Base-by-base conservation (phyloP, 2,329 filamentous ascomycete genomes). In the Pseudogymnoascus sp. region DNA sequence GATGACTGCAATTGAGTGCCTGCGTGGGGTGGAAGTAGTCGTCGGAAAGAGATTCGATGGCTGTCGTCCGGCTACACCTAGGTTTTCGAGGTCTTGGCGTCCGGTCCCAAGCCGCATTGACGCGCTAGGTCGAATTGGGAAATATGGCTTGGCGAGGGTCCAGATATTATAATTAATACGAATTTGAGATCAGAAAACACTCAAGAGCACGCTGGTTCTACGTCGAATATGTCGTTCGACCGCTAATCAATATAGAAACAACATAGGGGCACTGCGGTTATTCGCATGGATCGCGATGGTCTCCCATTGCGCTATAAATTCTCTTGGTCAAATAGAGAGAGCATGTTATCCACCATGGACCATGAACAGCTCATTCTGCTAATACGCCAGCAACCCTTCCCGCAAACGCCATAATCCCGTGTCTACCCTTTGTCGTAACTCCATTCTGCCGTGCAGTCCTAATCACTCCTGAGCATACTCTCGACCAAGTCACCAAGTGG, bases 401-500 rank as follows among this genome's bases (percentile, higher is more conserved):
- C 18, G 31, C 63, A 62, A 71, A 71, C 69, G 69, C 69, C 69
- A 42, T 62, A 62, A 63, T 27, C 59, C 65, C 69, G 61, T 65
- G 52, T 55, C 48, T 52, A 61, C 42, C 55, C 59, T 63, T 59
- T 58, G 35, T 37, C 60, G 62, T 55, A 63, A 62, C 64, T 39
- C 63, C 52, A 64, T 48, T 62, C 64, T 64, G 65, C 33, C 31
- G 29, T 62, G 42, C 27, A 25, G 2, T 33, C 27, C 67, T 62
- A 72, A 61, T 97, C 94, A 72, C 92, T 97, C 77, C 87, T 87
- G 78, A 97, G 77, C 92, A 99, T 99, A 74, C 91, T 97, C 74
- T 99, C 94, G 59, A 99, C 94, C 67, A 99, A 78, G 75, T 99
- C 94, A 9, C 93, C 93, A 63, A 99, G 75, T 10, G 94, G 94